These are phyloP conservation scores for Oryza meridionalis DNA, from an alignment of 176 grass and related monocot genomes.

Conservation along the genomic window DNA sequence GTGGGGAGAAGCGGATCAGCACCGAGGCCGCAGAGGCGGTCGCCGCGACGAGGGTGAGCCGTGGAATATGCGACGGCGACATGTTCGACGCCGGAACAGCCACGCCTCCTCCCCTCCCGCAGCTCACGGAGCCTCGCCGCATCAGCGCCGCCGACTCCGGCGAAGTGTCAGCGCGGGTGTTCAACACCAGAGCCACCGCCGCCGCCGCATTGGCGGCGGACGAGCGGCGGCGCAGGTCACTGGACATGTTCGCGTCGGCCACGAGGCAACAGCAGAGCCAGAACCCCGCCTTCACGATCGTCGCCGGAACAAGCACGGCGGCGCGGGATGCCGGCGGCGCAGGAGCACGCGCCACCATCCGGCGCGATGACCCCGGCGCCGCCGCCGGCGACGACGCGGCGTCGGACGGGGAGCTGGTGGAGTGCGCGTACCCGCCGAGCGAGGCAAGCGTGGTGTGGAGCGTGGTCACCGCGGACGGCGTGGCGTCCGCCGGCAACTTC, in stretches of 20 bases:
- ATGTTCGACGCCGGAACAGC: not conserved
- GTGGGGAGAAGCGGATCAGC: not conserved
- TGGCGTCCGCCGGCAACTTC: constrained; percentile 55
- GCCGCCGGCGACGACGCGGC: constrained; percentile 30
- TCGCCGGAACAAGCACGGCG: constrained; percentile 11
- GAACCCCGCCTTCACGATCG: constrained; percentile 21
- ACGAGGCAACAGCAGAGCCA: not conserved
- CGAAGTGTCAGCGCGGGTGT: constrained; percentile 2
- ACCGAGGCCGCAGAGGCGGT: not conserved
- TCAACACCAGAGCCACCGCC: not conserved
- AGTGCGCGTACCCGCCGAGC: constrained; percentile 50
- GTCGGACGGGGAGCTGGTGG: constrained; percentile 20
- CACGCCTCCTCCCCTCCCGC: not conserved
- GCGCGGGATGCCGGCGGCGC: not conserved
- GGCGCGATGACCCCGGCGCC: not conserved
- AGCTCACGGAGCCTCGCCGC: not conserved
- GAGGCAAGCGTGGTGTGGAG: constrained; percentile 58
- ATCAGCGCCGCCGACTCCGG: not conserved
- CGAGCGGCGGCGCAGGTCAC: constrained; percentile 23
- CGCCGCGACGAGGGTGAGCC: not conserved
- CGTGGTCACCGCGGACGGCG: constrained; percentile 56
- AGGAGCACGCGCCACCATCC: not conserved
- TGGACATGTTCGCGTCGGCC: not conserved
- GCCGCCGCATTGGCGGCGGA: not conserved
- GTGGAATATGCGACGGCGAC: not conserved